These are phyloP conservation scores for Linnemannia exigua DNA, from an alignment of 192 early-diverging fungal genomes.

Conservation along the genomic window DNA sequence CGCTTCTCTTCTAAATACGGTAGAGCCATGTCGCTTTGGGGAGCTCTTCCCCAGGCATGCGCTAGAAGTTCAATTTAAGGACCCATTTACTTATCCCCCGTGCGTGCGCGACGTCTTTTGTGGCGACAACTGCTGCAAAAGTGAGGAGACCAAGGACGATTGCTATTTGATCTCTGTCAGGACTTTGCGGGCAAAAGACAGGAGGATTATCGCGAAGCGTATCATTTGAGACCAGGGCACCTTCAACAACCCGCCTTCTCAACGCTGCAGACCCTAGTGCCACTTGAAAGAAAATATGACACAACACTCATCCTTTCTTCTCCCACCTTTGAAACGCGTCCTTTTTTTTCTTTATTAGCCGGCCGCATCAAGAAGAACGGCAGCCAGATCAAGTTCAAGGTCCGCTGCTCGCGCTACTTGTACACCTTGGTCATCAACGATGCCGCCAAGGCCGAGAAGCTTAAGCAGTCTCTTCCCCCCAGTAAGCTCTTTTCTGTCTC, in stretches of 20 bases:
- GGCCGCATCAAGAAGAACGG: conserved; percentile 89
- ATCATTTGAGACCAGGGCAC: not conserved
- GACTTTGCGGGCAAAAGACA: not conserved
- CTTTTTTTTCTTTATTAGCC: conserved; percentile 48
- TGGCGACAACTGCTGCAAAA: not conserved
- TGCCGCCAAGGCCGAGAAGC: conserved; percentile 95
- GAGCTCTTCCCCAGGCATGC: not conserved
- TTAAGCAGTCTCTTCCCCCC: conserved; percentile 95
- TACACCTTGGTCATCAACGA: conserved; percentile 98
- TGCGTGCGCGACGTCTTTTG: not conserved
- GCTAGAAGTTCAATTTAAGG: not conserved
- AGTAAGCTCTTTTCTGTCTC: conserved; percentile 65
- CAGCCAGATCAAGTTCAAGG: conserved; percentile 97
- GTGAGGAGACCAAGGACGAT: not conserved
- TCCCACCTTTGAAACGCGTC: not conserved
- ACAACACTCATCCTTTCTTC: not conserved
- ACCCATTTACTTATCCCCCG: not conserved
- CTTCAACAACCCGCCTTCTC: not conserved
- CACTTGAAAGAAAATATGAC: not conserved
- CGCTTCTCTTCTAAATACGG: too few species aligned
- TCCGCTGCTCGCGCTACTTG: conserved; percentile 97
- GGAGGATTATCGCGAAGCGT: not conserved
- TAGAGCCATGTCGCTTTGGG: not conserved
- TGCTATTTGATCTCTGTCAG: not conserved
- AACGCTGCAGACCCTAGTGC: not conserved